Percentiles rank a stretch among this genome's conserved stretches.
These are phyloP conservation scores for Mortierella sp. DNA, from an alignment of 371 early-diverging fungal species.

Conservation along the genomic window DNA sequence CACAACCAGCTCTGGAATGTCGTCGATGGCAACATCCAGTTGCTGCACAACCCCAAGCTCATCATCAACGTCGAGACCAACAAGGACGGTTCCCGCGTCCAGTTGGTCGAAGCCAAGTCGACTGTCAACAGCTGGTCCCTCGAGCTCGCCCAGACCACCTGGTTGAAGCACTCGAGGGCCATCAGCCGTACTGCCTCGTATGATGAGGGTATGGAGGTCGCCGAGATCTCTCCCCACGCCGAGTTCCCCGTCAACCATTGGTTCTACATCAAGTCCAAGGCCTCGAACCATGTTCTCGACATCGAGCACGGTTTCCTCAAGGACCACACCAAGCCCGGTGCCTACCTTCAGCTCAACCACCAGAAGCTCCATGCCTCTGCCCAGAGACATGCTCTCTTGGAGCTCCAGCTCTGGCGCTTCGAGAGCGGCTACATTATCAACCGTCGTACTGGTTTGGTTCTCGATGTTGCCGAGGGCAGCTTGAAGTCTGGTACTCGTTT, in stretches of 20 bases:
- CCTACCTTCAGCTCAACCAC: constrained; percentile 39
- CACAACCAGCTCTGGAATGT: constrained; percentile 53
- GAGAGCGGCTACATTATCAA: constrained; percentile 52
- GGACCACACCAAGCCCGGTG: constrained; percentile 51
- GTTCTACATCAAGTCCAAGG: constrained; percentile 60
- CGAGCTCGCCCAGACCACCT: constrained; percentile 42
- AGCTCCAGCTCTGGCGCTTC: constrained; percentile 48
- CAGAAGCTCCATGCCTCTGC: constrained; percentile 52
- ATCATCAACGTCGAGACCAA: constrained; percentile 32
- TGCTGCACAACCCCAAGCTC: constrained; percentile 34
- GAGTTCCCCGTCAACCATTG: constrained; percentile 34
- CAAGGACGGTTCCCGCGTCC: constrained; percentile 51
- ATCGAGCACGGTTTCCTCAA: constrained; percentile 57
- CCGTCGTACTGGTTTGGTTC: constrained; percentile 50
- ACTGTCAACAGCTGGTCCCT: constrained; percentile 33
- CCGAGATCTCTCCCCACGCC: constrained; percentile 25
- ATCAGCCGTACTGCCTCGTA: constrained; percentile 28
- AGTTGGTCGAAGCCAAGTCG: constrained; percentile 38
- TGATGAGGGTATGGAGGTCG: constrained; percentile 35
- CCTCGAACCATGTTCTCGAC: constrained; percentile 66
- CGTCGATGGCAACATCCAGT: constrained; percentile 45
- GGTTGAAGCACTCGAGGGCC: constrained; percentile 20
- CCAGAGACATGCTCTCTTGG: constrained; percentile 44
- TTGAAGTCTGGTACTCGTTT: constrained; percentile 64
- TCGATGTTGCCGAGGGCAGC: constrained; percentile 35